Conservation (phyloP, 1,139 yeast species). For the Scheffersomyces illinoinensis region DNA sequence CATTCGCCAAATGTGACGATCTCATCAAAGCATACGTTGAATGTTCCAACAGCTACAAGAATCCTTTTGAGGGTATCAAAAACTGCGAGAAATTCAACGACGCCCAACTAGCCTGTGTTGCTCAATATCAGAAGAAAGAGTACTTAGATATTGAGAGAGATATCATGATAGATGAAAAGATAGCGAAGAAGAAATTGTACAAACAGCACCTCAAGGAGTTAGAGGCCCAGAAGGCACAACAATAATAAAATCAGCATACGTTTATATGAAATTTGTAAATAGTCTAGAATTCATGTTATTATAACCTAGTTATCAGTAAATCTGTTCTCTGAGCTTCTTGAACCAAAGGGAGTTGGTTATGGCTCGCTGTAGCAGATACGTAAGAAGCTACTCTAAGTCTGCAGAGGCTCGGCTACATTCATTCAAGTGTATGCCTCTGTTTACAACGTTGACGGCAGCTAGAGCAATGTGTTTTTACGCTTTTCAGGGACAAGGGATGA, state of each 20-base stretch:
- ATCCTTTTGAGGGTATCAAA: slow-evolving; percentile 64
- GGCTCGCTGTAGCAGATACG: too few species aligned
- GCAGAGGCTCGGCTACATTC: too few species aligned
- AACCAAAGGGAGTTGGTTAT: too few species aligned
- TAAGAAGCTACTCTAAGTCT: not conserved
- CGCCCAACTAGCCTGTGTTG: slow-evolving; percentile 53
- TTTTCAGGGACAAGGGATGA: too few species aligned
- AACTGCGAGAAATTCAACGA: slow-evolving; percentile 40
- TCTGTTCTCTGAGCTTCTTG: too few species aligned
- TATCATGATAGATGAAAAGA: slow-evolving; percentile 56
- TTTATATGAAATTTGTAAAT: not conserved
- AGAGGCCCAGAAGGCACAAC: not conserved
- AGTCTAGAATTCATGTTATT: not conserved
- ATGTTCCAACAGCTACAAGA: slow-evolving; percentile 39
- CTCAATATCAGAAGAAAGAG: slow-evolving; percentile 63
- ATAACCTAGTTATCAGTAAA: not conserved
- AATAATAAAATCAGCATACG: not conserved
- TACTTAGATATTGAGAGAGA: slow-evolving; percentile 75
- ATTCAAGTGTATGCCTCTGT: too few species aligned
- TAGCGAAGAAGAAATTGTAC: slow-evolving; percentile 29
- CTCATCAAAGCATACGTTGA: slow-evolving; percentile 52
- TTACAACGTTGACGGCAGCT: too few species aligned
- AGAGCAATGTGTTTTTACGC: too few species aligned
- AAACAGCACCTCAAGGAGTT: not conserved
- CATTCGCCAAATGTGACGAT: slow-evolving; percentile 73